These are phyloP conservation scores for Fusarium neocosmosporiellum DNA, from an alignment of 2,329 filamentous ascomycete genomes.

Conservation along the genomic window DNA sequence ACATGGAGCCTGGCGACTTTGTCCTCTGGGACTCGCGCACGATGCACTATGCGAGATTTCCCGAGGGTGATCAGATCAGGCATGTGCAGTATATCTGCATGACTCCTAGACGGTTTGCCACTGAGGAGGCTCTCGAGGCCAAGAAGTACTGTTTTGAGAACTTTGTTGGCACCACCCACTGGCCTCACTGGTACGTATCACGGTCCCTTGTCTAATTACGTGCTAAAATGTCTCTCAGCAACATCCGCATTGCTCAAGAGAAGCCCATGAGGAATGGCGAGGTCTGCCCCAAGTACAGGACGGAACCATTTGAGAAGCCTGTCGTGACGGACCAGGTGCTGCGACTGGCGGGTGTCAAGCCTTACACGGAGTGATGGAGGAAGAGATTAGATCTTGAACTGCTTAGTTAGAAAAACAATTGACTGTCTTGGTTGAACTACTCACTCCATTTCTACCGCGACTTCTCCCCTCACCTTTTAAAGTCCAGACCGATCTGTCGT, in stretches of 20 bases:
- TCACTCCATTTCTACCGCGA: neutral
- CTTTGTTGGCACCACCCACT: conserved; percentile 53
- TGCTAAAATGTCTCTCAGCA: neutral
- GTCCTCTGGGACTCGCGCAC: conserved; percentile 55
- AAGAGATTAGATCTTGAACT: neutral
- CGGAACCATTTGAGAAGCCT: conserved; percentile 38
- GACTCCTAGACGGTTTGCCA: conserved; percentile 17
- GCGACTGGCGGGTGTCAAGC: conserved; percentile 33
- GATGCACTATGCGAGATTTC: conserved; percentile 55
- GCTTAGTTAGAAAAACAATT: neutral
- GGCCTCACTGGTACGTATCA: conserved; percentile 46
- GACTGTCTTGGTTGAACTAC: neutral
- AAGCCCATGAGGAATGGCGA: conserved; percentile 38
- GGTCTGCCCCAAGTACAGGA: conserved; percentile 35
- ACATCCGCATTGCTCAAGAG: conserved; percentile 32
- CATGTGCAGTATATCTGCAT: conserved; percentile 47
- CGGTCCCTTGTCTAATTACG: too few species aligned
- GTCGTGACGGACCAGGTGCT: conserved; percentile 29
- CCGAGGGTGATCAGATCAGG: conserved; percentile 52
- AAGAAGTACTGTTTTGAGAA: conserved; percentile 55
- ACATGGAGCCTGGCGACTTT: conserved; percentile 56
- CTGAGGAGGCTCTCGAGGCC: conserved; percentile 48
- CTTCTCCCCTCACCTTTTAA: neutral
- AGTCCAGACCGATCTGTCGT: neutral
- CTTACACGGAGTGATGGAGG: conserved; percentile 15